Percentiles rank a stretch among this genome's conserved stretches.
phyloP scores from a whole-genome alignment of 73 alveolate genomes.

The Urostyla sp. region DNA sequence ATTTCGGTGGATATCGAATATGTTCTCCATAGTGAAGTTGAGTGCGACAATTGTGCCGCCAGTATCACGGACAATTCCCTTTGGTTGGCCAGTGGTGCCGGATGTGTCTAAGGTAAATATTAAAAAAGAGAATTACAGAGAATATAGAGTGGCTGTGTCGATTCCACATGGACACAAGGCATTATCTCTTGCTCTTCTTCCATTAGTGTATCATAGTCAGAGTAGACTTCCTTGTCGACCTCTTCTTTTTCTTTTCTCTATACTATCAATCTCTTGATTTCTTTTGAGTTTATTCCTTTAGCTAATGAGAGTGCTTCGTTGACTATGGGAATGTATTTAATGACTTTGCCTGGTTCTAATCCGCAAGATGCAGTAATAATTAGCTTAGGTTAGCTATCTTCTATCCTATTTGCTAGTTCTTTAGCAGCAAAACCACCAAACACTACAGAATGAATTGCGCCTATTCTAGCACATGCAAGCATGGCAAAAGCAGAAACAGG shows the following conservation, averaged over 20 bases:
- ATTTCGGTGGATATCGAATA: slow-evolving; percentile 86
- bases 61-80: slow-evolving; percentile 98
- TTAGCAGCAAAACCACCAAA: slow-evolving; percentile 99
- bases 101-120: slow-evolving; percentile 84
- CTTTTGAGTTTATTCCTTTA: slow-evolving; percentile 43
- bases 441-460: slow-evolving; percentile 99
- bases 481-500: slow-evolving; percentile 97
- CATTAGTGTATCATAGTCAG: slow-evolving; percentile 75
- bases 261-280: slow-evolving; percentile 67
- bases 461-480: slow-evolving; percentile 99
- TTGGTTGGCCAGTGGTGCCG: slow-evolving; percentile 99
- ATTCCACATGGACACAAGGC: slow-evolving; percentile 85
- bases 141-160: slow-evolving; percentile 93
- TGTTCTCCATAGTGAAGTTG: slow-evolving; percentile 92
- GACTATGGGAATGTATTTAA: slow-evolving; percentile 85
- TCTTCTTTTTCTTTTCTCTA: slow-evolving; percentile 71
- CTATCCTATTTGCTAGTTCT: slow-evolving; percentile 95
- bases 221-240: slow-evolving; percentile 44
- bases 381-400: slow-evolving; percentile 89
- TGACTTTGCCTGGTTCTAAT: slow-evolving; percentile 90
- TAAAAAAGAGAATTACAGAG: slow-evolving; percentile 67
- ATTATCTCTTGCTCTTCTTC: slow-evolving; percentile 55
- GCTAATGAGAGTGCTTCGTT: slow-evolving; percentile 89
- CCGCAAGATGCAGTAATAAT: slow-evolving; percentile 97
- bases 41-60: slow-evolving; percentile 97